phyloP scores from a whole-genome alignment of 1,139 yeast species.

The Geotrichum klebahnii region DNA sequence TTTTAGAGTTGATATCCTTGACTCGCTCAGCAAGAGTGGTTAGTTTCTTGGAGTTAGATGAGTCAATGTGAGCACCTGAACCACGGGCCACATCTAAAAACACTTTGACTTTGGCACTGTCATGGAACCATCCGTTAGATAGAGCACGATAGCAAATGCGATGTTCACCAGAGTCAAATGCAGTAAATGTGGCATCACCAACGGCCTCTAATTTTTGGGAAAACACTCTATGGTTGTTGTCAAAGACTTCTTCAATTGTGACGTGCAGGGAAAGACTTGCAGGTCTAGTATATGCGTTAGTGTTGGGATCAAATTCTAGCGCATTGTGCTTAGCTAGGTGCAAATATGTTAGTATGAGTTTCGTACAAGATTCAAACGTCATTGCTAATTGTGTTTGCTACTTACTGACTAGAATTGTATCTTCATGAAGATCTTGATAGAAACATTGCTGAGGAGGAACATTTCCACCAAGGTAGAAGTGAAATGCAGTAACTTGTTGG shows the following conservation, averaged over 20 bases:
- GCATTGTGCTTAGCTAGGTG: constrained; percentile 48
- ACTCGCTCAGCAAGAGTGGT: constrained; percentile 52
- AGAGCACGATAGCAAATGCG: constrained; percentile 65
- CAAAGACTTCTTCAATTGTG: constrained; percentile 62
- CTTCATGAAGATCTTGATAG: constrained; percentile 58
- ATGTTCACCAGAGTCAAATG: constrained; percentile 70
- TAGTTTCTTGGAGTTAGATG: constrained; percentile 49
- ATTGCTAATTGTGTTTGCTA: too few relatives aligned
- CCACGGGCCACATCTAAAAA: constrained; percentile 51
- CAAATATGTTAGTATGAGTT: background rate
- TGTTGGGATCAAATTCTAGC: constrained; percentile 50
- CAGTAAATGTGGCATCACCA: constrained; percentile 66
- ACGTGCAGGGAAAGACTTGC: constrained; percentile 47
- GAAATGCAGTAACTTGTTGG: constrained; percentile 37
- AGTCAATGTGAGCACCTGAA: constrained; percentile 50
- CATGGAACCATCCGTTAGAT: constrained; percentile 55
- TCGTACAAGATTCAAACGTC: background rate
- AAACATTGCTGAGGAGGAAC: constrained; percentile 54
- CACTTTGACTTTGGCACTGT: constrained; percentile 48
- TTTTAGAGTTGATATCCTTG: constrained; percentile 50
- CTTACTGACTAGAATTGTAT: constrained; percentile 54
- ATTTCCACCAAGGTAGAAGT: constrained; percentile 57
- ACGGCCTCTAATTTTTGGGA: constrained; percentile 56
- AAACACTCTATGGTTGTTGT: constrained; percentile 62
- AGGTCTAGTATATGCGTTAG: constrained; percentile 47